Conservation (phyloP, 2,329 filamentous ascomycete species). For the Cylindrodendrum hubeiense region DNA sequence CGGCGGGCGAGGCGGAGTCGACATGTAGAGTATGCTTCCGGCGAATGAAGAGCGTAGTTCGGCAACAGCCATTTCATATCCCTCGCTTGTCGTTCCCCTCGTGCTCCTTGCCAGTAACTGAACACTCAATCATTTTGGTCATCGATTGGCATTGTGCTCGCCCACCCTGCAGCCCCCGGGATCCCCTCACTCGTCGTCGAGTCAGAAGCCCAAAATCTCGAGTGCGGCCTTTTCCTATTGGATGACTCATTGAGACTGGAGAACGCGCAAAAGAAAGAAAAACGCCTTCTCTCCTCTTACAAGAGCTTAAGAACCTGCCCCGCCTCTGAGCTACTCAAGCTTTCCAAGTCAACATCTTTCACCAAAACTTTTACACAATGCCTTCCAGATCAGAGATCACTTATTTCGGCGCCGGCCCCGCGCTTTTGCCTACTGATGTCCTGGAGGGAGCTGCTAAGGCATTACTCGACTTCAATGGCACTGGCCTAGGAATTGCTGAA, state of each 20-base stretch:
- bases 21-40: constrained; percentile 18
- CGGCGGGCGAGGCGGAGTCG: constrained; percentile 30
- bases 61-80: constrained; percentile 17
- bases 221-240: constrained; percentile 38
- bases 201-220: constrained; percentile 32
- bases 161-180: neutral
- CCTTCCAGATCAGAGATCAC: constrained; percentile 79
- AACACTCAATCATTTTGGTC: constrained; percentile 18
- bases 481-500: constrained; percentile 88
- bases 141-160: constrained; percentile 12
- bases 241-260: constrained; percentile 37
- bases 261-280: constrained; percentile 3
- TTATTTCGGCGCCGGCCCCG: constrained; percentile 93
- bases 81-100: constrained; percentile 9
- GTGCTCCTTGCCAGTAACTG: neutral
- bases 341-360: constrained; percentile 6
- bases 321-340: neutral
- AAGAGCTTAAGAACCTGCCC: constrained; percentile 1
- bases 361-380: constrained; percentile 60
- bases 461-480: constrained; percentile 84
- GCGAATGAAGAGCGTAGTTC: constrained; percentile 35
- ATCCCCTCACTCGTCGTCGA: constrained; percentile 17
- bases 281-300: constrained; percentile 1
- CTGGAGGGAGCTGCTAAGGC: constrained; percentile 82
- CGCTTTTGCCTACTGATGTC: constrained; percentile 84